Evolutionary conservation across 78 protist species (phyloP).

Genomic region (slime mould (Dictyostelium discoideum)): DNA sequence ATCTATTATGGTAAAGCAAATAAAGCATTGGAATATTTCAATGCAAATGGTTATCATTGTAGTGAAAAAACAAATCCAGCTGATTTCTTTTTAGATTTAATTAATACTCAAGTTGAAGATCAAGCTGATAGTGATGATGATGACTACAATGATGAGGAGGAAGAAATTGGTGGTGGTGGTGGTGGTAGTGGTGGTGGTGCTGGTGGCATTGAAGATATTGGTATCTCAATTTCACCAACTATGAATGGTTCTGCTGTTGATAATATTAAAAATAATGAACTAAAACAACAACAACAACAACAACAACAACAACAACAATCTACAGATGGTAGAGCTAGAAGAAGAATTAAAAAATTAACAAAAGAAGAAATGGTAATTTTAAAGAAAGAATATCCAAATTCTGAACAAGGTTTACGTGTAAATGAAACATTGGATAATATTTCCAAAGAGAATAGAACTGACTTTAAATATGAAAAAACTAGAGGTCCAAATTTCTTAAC

Average conservation of each 20-base stretch:
- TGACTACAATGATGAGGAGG: not conserved
- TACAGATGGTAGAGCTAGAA: not conserved
- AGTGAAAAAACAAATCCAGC: conserved; percentile 32
- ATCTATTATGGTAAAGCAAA: conserved; percentile 65
- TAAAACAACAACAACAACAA: not conserved
- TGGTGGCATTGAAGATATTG: not conserved
- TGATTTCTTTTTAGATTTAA: conserved; percentile 61
- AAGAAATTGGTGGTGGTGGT: not conserved
- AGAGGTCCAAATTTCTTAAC: conserved; percentile 16
- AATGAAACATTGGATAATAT: not conserved
- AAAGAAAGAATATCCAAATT: conserved; percentile 13
- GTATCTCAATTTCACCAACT: not conserved
- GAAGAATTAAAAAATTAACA: conserved; percentile 22
- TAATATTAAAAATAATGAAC: not conserved
- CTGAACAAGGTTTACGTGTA: not conserved
- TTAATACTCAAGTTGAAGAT: conserved; percentile 57
- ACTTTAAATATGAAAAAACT: not conserved
- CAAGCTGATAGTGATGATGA: not conserved
- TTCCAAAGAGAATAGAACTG: not conserved
- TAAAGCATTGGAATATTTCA: conserved; percentile 38
- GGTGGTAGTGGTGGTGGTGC: not conserved
- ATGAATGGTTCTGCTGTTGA: not conserved
- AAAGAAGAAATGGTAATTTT: conserved; percentile 30
- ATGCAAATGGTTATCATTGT: conserved; percentile 33
- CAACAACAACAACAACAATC: not conserved